A percentile compares a stretch with the other conserved stretches of the same genome.
Conservation (phyloP, 306 rosid species). For the Morella rubra region DNA sequence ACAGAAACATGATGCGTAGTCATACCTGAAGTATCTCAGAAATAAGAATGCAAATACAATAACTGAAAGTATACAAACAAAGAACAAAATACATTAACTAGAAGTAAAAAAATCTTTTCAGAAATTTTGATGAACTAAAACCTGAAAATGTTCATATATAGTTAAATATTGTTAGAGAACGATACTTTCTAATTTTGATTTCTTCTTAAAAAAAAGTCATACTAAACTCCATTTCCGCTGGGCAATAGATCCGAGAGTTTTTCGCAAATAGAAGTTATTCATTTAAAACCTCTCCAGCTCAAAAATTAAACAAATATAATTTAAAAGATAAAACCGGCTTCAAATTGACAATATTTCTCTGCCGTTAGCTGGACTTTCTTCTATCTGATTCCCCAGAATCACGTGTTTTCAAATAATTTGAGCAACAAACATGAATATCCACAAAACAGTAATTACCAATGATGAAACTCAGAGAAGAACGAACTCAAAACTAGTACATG, state of each 20-base stretch:
- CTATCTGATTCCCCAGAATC: constrained; percentile 11
- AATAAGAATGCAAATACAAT: too few relatives aligned
- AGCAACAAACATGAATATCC: neutral
- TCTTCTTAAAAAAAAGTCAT: too few relatives aligned
- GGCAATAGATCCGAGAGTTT: too few relatives aligned
- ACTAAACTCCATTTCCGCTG: too few relatives aligned
- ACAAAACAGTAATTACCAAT: neutral
- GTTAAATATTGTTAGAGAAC: too few relatives aligned
- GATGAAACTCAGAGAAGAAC: neutral
- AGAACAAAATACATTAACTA: too few relatives aligned
- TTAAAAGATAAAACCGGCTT: neutral
- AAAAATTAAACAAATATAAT: neutral
- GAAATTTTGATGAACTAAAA: too few relatives aligned
- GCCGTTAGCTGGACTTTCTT: constrained; percentile 24
- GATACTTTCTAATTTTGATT: too few relatives aligned
- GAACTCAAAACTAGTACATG: neutral
- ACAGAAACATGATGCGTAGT: constrained; percentile 6
- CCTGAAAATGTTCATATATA: too few relatives aligned
- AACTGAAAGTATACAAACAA: too few relatives aligned
- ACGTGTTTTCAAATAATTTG: constrained; percentile 6
- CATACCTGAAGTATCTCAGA: constrained; percentile 2
- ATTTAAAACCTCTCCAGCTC: neutral
- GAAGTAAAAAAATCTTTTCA: too few relatives aligned
- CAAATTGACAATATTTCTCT: neutral
- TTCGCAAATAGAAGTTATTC: too few relatives aligned